Base-by-base conservation (phyloP, 768 basidiomycete species). In the Suillus placidus region DNA sequence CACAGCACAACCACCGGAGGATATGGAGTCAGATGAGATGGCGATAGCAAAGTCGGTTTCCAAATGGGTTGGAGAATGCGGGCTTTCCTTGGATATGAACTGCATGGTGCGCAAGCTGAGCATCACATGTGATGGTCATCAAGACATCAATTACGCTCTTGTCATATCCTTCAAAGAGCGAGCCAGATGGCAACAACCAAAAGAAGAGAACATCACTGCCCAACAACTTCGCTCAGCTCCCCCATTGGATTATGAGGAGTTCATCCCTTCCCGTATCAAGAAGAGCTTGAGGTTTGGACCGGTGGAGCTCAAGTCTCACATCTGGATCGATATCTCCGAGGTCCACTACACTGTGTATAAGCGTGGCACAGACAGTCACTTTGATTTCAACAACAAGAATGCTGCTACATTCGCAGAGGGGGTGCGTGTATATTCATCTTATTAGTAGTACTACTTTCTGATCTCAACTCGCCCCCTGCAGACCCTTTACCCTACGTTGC, bases 121-220 rank as follows among this genome's bases (percentile, higher is more conserved):
- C 5, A 49, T 23, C 47, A 49, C 47, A 23, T 49, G 47, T 12
- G 23, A 49, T 3, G 32, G 66, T 45, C 56, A 65, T 61, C 14
- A 38, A 63, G 66, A 52, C 37, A 66, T 18, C 35, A 56, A 51
- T 58, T 45, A 66, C 35, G 55, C 60, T 63, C 62, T 68, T 73
- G 78, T 54, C 72, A 76, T 64, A 69, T 66, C 64, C 79, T 65
- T 80, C 80, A 43, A 49, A 14, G 13, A 49, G 23, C 23, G 2
- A 13, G 6, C 4, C 3, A 13, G 6, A 26, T 49, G 47, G 47
- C 47, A 49, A 0, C 47, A 49, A 5, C 47, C 47, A 13, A 23
- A 49, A 23, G 47, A 49, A 23, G 23, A 3, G 1, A 26, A 13
- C 6, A 6, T 49, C n/a, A 5, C 0, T 13, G 13, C 23, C 6